These are phyloP conservation scores for Saturnispora hagleri DNA, from an alignment of 805 yeast genomes.

Conservation along the genomic window DNA sequence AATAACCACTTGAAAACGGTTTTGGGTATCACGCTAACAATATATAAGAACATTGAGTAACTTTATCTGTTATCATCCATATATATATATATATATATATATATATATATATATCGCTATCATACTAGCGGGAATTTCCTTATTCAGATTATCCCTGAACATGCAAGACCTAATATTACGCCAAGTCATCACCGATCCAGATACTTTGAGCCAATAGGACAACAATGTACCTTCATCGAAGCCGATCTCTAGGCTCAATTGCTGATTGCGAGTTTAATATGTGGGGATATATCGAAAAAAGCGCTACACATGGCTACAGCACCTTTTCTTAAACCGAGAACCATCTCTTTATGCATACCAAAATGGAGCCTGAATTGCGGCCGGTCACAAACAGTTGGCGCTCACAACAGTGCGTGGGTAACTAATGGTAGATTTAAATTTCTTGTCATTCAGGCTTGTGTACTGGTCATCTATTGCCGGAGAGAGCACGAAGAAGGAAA, in stretches of 20 bases:
- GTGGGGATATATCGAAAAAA: not conserved
- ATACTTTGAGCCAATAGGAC: not conserved
- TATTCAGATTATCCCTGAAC: not conserved
- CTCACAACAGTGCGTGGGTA: not conserved
- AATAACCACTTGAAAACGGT: not conserved
- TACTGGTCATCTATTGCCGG: not conserved
- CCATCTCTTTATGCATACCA: not conserved
- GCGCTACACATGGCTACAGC: no score
- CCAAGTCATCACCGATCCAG: no score
- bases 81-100: no score
- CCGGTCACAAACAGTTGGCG: not conserved
- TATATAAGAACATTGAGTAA: not conserved
- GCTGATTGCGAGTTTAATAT: not conserved
- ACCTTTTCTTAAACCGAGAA: no score
- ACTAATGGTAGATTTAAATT: not conserved
- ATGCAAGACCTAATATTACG: no score
- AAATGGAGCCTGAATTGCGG: not conserved
- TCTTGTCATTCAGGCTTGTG: not conserved
- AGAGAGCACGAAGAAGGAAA: not conserved
- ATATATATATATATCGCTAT: not conserved
- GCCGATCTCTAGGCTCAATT: not conserved
- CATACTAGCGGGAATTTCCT: not conserved
- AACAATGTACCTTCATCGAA: not conserved
- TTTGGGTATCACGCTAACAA: not conserved
- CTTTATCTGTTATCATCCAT: not conserved